Base-by-base conservation (phyloP, 768 basidiomycete species). In the Termitomyces sp. region DNA sequence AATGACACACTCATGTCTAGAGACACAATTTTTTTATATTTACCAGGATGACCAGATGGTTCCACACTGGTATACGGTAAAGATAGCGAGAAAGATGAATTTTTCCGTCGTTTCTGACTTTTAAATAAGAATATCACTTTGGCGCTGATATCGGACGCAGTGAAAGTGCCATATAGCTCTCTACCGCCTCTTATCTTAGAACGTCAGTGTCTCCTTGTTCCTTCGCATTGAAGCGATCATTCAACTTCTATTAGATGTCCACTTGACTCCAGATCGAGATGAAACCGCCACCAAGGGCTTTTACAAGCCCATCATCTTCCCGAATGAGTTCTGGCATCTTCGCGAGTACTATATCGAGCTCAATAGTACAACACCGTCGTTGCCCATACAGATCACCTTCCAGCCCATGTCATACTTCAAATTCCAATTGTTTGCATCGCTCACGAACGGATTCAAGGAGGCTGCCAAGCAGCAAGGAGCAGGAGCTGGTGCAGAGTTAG, bases 301-400 rank as follows among this genome's bases (percentile, higher is more conserved):
- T 60, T 94, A 95, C 78, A 89, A 85, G 64, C 96, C 96, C 9
- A 85, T 95, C 57, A 67, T 98, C 38, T 98, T 89, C 71, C 83
- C 92, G 14, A 98, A 98, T 67, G 94, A 97, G 66, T 98, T 98
- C 72, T 98, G 96, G 94, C 82, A 89, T 60, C 79, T 93, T 31
- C 83, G 85, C 40, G 86, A 88, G 42, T 87, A 94, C 58, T 86
- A 91, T 63, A 68, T 83, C 55, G 89, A 94, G 64, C 80, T 98
- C 69, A 98, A 98, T 69, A 69, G 76, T n/a, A 91, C 92, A 1
- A 92, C 91, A 3, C 77, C 83, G 9, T 78, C 68, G 9, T 73
- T 98, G 0, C 94, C 96, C 1, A 76, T 99, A 19, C 83, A 86
- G 60, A 79, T 99, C 60, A 81, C 81, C 0, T 89, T 95, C 74